Evolutionary conservation across 257 asterid species (phyloP), one percentile per base, ranked within the genome.

Genomic region (Penstemon newberryi): DNA sequence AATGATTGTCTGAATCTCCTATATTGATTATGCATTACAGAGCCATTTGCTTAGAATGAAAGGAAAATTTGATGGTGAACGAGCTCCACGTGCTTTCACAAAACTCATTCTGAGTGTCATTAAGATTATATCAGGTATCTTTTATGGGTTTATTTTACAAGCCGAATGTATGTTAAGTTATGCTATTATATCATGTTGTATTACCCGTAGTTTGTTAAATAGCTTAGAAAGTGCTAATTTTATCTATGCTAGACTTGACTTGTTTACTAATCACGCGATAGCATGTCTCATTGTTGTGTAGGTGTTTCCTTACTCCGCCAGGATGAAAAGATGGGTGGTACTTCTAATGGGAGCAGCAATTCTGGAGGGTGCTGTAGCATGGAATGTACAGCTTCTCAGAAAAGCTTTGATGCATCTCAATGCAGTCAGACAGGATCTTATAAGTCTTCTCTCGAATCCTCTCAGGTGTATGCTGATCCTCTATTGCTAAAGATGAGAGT

Each of bases 31-130:
- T 63, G 61, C 57, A 64, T 76, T 58, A 57, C 88, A 89, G 96
- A 78, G 83, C 83, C 92, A 89, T 79, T 82, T 89, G 82, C 96
- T 89, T 76, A 85, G 80, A 61, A 89, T 87, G 87, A 86, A 83
- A 83, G 92, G 90, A 70, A 83, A 76, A 57, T 63, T 85, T 59
- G 89, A 80, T 56, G 67, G 80, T 64, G 79, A 83, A 75, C 77
- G 56, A 53, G 75, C 89, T 74, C 88, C 96, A 44, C 86, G 85
- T 19, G 76, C 86, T 72, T 84, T 86, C 69, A 82, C 78, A 61
- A 84, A 89, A 74, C 91, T 89, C 70, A 82, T 86, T 77, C 77
- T 86, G 72, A 79, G 89, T 67, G 70, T 82, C 74, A 79, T 89
- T 70, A 81, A 79, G 82, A 87, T 80, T 80, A 85, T 91, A 65